Evolutionary conservation across 2,329 filamentous ascomycete genomes (phyloP).

Genomic region (Ceratocystis cubensis): DNA sequence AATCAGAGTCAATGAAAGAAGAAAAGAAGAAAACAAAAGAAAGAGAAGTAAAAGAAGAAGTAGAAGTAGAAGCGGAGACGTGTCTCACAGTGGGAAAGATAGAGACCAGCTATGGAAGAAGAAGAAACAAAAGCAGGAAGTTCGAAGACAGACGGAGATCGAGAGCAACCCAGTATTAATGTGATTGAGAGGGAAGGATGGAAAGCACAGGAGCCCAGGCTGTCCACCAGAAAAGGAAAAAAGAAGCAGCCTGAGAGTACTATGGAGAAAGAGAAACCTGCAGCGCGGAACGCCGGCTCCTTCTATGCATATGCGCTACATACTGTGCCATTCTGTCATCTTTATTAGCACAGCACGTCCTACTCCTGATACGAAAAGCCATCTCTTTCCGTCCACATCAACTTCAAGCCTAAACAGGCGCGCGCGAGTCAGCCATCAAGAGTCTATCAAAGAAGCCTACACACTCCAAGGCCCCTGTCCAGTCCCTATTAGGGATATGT

Average conservation of each 20-base stretch:
- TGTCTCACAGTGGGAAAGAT: slow-evolving; percentile 20
- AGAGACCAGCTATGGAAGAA: slow-evolving; percentile 26
- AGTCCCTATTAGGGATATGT: background rate
- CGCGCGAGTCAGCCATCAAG: background rate
- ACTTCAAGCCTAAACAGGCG: background rate
- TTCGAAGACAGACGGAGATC: background rate
- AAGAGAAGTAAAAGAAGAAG: slow-evolving; percentile 25
- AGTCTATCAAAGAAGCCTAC: no score
- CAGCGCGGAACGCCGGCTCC: background rate
- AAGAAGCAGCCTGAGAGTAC: background rate
- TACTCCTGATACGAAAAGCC: background rate
- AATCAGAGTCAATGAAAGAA: background rate
- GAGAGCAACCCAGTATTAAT: slow-evolving; percentile 1
- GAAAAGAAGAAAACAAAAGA: slow-evolving; percentile 20
- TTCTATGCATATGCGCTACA: background rate
- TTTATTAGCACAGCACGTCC: background rate
- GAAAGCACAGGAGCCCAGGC: background rate
- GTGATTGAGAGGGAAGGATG: no score
- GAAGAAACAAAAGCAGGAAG: background rate
- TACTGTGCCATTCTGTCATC: background rate
- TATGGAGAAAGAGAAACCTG: no score
- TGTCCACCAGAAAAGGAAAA: background rate
- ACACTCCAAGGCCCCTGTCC: background rate
- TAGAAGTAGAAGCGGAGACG: slow-evolving; percentile 26
- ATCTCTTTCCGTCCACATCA: background rate